These are phyloP conservation scores for Pinus tabuliformis DNA, from an alignment of 75 land plant species.

Conservation along the genomic window DNA sequence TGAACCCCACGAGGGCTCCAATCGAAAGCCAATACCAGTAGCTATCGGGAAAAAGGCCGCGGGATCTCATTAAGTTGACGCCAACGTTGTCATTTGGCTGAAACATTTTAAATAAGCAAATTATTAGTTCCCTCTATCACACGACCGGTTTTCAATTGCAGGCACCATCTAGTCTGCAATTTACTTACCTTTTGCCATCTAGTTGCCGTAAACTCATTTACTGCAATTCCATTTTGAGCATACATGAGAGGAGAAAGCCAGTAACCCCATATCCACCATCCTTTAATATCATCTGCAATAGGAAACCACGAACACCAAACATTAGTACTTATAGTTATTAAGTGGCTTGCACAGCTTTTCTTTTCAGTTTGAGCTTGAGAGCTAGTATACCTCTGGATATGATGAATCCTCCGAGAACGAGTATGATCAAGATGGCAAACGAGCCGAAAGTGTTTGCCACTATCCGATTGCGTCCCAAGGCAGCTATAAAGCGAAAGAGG, in stretches of 20 bases:
- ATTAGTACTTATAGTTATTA: not conserved
- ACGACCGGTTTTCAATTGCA: too few relatives aligned
- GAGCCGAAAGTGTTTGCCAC: conserved; percentile 77
- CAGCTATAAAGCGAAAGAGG: conserved; percentile 72
- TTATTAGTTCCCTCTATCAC: too few relatives aligned
- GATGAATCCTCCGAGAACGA: conserved; percentile 70
- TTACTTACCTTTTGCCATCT: conserved; percentile 70
- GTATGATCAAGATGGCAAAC: conserved; percentile 47
- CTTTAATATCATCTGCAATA: conserved; percentile 57
- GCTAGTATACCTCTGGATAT: conserved; percentile 51
- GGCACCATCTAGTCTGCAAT: too few relatives aligned
- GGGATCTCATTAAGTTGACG: conserved; percentile 4
- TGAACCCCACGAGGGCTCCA: conserved; percentile 17
- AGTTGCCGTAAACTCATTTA: conserved; percentile 73
- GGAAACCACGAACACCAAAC: not conserved
- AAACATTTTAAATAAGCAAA: too few relatives aligned
- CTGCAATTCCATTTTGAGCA: conserved; percentile 74
- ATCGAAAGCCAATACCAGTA: conserved; percentile 31
- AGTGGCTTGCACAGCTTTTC: too few relatives aligned
- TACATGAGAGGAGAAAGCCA: conserved; percentile 85
- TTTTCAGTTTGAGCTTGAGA: not conserved
- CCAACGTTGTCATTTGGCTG: conserved; percentile 12
- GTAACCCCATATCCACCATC: conserved; percentile 92
- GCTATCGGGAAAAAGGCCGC: conserved; percentile 21
- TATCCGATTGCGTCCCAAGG: conserved; percentile 64